Percentiles rank a stretch among this genome's conserved stretches.
Conservation (phyloP, 2,329 filamentous ascomycete species). For the Fusarium udum region DNA sequence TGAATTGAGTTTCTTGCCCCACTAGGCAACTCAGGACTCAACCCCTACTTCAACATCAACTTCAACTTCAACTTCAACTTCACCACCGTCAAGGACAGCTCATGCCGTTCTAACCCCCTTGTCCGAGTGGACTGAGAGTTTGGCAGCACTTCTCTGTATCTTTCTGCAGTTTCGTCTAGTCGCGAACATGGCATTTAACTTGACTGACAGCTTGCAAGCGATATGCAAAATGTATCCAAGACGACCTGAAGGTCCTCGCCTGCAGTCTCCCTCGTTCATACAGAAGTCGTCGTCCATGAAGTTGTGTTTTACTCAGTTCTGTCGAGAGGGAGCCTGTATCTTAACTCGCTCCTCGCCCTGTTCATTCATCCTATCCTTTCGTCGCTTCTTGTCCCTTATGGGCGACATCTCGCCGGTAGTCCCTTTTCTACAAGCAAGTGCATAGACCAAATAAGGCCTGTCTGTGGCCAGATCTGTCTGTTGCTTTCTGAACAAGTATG, state of each 20-base stretch:
- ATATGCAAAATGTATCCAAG: neutral
- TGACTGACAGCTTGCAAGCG: neutral
- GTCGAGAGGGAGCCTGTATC: neutral
- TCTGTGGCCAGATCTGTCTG: neutral
- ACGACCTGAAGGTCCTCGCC: neutral
- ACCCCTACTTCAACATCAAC: neutral
- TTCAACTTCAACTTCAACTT: neutral
- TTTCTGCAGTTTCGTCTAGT: neutral
- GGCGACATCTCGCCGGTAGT: neutral
- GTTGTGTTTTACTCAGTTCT: too few species aligned
- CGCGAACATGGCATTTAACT: neutral
- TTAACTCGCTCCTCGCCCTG: neutral
- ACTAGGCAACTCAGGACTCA: neutral
- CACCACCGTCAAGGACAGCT: neutral
- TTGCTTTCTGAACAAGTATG: neutral
- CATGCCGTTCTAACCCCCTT: neutral
- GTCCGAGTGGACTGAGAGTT: neutral
- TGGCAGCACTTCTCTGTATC: neutral
- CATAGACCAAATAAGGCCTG: neutral
- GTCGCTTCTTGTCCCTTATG: neutral
- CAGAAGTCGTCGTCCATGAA: too few species aligned
- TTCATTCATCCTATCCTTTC: neutral
- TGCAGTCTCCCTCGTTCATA: too few species aligned
- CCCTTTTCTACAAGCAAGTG: neutral
- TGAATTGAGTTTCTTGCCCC: neutral